Evolutionary conservation across 176 grass and related monocot genomes (phyloP), one percentile per base, ranked within the genome.

Genomic region (Aegilops tauschii): DNA sequence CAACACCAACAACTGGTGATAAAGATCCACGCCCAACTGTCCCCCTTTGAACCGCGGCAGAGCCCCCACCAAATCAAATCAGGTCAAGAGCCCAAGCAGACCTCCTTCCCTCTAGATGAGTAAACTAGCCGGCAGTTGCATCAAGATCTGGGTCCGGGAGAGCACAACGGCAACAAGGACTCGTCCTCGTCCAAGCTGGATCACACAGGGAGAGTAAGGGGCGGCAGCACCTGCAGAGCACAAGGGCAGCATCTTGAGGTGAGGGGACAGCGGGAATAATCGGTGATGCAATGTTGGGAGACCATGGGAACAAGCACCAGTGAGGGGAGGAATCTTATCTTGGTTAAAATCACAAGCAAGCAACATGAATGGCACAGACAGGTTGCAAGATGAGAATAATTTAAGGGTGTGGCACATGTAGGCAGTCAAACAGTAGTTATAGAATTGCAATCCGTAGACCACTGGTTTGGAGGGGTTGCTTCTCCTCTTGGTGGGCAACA

Each of bases 261-360:
- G 35, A 88, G 90, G 90, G 89, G 90, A 93, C 95, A 94, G 52
- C 42, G 30, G 62, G 92, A 93, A 94, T 97, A 92, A 88, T 94
- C 87, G 70, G 25, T 77, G 72, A 87, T 76, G 85, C 88, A 87
- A 87, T 85, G 92, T 91, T 91, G 95, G 90, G 95, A 91, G 95
- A 97, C 90, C 92, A 91, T 83, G 90, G 86, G 78, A 87, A 97
- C 92, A 94, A 86, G 78, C 77, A 75, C 58, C 83, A 85, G 84
- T 77, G 86, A 90, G 75, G 87, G 83, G 78, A 90, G 84, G 92
- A 94, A 97, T 92, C 88, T 90, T 85, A 80, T 90, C 83, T 90
- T 80, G 78, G 84, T 88, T 86, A 81, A 50, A 32, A 82, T 75
- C 78, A 85, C 66, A 77, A 69, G 88, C 82, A 86, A 81, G 40